Evolutionary conservation across 441 rosid genomes (phyloP).

Genomic region (Gossypium davidsonii): DNA sequence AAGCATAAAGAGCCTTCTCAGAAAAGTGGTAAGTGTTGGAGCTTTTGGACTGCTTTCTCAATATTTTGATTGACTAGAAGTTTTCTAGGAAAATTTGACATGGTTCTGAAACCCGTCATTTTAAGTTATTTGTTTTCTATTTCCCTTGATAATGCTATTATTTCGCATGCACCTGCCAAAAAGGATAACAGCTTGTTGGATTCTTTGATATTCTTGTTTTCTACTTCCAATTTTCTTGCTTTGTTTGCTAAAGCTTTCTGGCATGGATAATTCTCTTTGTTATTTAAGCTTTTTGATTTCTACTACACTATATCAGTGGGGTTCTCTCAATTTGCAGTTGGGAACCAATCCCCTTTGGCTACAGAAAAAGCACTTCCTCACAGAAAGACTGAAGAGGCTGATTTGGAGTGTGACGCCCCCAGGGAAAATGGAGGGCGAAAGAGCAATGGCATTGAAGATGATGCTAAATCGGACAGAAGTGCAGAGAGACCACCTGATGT

Average conservation of each 20-base stretch:
- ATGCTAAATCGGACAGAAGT: slow-evolving; percentile 45
- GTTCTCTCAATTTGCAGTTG: slow-evolving; percentile 23
- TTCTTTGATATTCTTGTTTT: neutral
- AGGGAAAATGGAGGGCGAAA: slow-evolving; percentile 54
- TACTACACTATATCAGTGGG: neutral
- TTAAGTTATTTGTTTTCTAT: neutral
- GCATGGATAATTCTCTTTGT: neutral
- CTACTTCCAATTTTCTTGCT: neutral
- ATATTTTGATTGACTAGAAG: neutral
- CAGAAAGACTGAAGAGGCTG: slow-evolving; percentile 34
- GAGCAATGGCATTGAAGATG: slow-evolving; percentile 45
- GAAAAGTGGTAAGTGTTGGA: slow-evolving; percentile 40
- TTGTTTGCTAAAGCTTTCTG: neutral
- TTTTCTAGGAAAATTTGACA: neutral
- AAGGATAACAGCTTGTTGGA: neutral
- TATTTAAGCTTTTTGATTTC: neutral
- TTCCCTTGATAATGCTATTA: neutral
- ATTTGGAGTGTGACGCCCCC: slow-evolving; percentile 38
- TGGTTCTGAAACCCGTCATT: no score
- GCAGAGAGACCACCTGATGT: slow-evolving; percentile 72
- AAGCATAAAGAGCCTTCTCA: slow-evolving; percentile 33
- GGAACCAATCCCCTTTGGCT: slow-evolving; percentile 31
- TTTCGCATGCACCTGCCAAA: neutral
- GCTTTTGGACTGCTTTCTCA: neutral
- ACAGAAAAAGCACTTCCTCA: slow-evolving; percentile 36